Percentiles rank a stretch among this genome's conserved stretches.
These are phyloP conservation scores for Xerocomellus dryophilus DNA, from an alignment of 768 basidiomycete species.

Conservation along the genomic window DNA sequence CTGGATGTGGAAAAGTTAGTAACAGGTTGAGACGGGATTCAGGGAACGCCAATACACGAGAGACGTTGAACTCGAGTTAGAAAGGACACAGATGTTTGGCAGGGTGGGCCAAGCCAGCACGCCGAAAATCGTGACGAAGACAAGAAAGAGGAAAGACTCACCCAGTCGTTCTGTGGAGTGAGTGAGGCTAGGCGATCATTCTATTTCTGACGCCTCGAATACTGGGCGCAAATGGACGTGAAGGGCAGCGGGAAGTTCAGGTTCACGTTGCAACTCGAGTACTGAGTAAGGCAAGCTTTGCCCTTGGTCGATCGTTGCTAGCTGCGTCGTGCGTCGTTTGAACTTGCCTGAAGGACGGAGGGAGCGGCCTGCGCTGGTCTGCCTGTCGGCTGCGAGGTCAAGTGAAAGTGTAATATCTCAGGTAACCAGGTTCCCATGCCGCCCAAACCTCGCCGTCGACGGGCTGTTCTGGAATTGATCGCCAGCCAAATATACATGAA, in stretches of 20 bases:
- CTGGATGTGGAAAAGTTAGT: constrained; percentile 1
- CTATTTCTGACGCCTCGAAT: neutral
- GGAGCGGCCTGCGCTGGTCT: constrained; percentile 8
- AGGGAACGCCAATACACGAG: neutral
- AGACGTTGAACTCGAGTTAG: neutral
- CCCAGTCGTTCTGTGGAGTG: constrained; percentile 12
- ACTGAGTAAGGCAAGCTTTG: constrained; percentile 17
- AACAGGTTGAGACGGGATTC: neutral
- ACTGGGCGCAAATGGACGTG: constrained; percentile 19
- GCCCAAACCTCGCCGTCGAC: constrained; percentile 7
- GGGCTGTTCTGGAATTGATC: constrained; percentile 2
- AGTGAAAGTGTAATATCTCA: neutral
- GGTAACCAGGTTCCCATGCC: constrained; percentile 4
- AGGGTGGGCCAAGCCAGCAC: neutral
- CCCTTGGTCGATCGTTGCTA: constrained; percentile 13
- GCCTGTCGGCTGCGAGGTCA: constrained; percentile 10
- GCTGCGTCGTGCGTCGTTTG: constrained; percentile 2
- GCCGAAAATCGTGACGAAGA: neutral
- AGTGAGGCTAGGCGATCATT: constrained; percentile 25
- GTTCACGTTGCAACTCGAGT: constrained; percentile 15
- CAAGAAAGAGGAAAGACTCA: constrained; percentile 10
- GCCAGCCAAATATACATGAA: neutral
- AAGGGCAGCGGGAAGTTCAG: constrained; percentile 13
- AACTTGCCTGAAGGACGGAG: constrained; percentile 3
- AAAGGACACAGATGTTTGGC: neutral